phyloP scores from a whole-genome alignment of 1,284 basidiomycete species.

The Mycosarcoma maydis region DNA sequence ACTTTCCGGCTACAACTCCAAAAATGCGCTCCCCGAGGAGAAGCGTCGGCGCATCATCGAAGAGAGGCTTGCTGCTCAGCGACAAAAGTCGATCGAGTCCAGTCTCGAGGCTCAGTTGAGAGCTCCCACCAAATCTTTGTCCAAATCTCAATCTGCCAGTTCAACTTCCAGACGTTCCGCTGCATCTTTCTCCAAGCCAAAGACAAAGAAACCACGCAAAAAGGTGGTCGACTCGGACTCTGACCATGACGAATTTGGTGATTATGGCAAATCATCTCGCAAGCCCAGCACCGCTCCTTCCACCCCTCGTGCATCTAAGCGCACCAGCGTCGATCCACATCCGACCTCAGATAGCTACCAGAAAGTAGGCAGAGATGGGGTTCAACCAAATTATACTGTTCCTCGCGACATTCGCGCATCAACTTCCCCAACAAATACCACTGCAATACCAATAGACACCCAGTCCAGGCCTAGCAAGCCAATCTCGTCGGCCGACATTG shows the following conservation, averaged over 20 bases:
- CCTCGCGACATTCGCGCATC: slow-evolving; percentile 39
- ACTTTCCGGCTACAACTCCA: slow-evolving; percentile 34
- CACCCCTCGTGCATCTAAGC: slow-evolving; percentile 37
- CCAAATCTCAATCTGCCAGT: slow-evolving; percentile 15
- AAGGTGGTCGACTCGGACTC: slow-evolving; percentile 20
- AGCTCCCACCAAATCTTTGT: slow-evolving; percentile 21
- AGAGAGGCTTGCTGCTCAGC: slow-evolving; percentile 36
- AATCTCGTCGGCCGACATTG: slow-evolving; percentile 36
- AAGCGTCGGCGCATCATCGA: slow-evolving; percentile 49
- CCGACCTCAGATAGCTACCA: slow-evolving; percentile 38
- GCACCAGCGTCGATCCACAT: slow-evolving; percentile 40
- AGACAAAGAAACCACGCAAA: slow-evolving; percentile 21
- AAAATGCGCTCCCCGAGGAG: slow-evolving; percentile 49
- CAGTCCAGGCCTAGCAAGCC: slow-evolving; percentile 1
- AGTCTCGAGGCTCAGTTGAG: slow-evolving; percentile 31
- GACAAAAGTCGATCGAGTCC: slow-evolving; percentile 42
- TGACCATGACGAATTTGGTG: slow-evolving; percentile 12
- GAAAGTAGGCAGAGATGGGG: slow-evolving; percentile 41
- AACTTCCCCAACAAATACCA: neutral
- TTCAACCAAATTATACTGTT: slow-evolving; percentile 39
- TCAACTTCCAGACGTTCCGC: neutral
- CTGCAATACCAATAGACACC: neutral
- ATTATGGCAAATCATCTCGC: slow-evolving; percentile 4
- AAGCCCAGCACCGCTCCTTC: slow-evolving; percentile 18
- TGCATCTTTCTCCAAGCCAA: slow-evolving; percentile 7